phyloP scores from a whole-genome alignment of 1,139 yeast genomes.

The Scheffersomyces illinoinensis region DNA sequence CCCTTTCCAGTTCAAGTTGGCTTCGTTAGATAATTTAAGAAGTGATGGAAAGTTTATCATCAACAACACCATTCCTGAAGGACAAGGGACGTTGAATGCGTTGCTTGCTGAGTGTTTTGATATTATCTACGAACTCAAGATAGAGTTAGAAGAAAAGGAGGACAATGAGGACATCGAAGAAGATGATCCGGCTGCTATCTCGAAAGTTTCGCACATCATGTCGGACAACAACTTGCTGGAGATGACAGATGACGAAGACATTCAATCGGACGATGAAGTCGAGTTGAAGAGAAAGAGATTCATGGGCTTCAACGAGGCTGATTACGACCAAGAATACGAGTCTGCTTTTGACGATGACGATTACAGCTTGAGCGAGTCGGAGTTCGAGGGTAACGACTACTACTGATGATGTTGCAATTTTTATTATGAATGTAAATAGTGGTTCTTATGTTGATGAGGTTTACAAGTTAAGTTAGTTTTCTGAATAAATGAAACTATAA shows the following conservation, averaged over 20 bases:
- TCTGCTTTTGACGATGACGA: constrained; percentile 29
- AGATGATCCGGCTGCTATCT: constrained; percentile 14
- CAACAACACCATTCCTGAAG: constrained; percentile 89
- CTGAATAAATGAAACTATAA: background rate
- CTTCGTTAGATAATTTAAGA: constrained; percentile 82
- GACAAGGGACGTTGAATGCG: constrained; percentile 92
- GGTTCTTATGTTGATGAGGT: background rate
- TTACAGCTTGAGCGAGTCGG: constrained; percentile 28
- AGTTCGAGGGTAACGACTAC: constrained; percentile 48
- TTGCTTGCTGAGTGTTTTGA: constrained; percentile 93
- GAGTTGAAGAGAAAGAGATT: constrained; percentile 47
- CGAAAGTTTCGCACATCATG: constrained; percentile 6
- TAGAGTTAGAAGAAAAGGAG: constrained; percentile 77
- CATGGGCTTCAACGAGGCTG: constrained; percentile 48
- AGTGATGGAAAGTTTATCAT: constrained; percentile 89
- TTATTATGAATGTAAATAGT: background rate
- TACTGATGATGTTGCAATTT: constrained; percentile 21
- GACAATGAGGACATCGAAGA: constrained; percentile 28
- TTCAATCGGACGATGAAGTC: constrained; percentile 40
- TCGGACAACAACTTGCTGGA: constrained; percentile 9
- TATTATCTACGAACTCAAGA: constrained; percentile 83
- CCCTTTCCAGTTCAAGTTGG: constrained; percentile 93
- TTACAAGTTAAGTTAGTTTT: background rate
- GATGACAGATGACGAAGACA: constrained; percentile 25
- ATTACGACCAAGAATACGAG: constrained; percentile 46